phyloP scores from a whole-genome alignment of 2,329 filamentous ascomycete species.

The Xylariaceae sp. region DNA sequence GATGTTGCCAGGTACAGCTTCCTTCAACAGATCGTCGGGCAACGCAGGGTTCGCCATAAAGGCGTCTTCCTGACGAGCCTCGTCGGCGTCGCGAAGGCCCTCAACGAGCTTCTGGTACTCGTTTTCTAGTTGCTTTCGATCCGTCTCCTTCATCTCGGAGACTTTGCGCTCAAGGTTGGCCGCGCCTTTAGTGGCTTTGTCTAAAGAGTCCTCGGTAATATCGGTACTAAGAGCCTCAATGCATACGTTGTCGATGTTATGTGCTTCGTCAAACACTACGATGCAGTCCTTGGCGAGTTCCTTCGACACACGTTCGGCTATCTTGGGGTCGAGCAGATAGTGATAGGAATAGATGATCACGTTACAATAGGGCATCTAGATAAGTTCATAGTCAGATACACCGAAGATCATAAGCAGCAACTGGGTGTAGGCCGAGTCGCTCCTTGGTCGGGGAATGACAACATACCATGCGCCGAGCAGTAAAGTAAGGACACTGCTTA shows the following conservation, averaged over 20 bases:
- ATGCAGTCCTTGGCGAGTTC: conserved; percentile 98
- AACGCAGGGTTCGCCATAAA: conserved; percentile 97
- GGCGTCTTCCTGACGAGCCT: conserved; percentile 85
- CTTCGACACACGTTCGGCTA: conserved; percentile 89
- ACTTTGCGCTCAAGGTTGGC: conserved; percentile 89
- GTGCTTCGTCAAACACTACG: conserved; percentile 96
- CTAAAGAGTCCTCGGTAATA: conserved; percentile 87
- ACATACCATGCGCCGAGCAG: conserved; percentile 80
- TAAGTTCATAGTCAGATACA: conserved; percentile 11
- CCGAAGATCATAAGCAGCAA: neutral
- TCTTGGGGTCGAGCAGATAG: conserved; percentile 95
- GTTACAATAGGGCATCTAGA: conserved; percentile 94
- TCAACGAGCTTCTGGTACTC: conserved; percentile 96
- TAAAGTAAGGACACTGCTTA: conserved; percentile 98
- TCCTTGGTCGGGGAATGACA: neutral
- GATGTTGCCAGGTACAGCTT: conserved; percentile 95
- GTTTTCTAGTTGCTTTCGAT: conserved; percentile 87
- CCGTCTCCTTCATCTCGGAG: conserved; percentile 88
- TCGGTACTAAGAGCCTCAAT: conserved; percentile 97
- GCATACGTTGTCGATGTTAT: conserved; percentile 99
- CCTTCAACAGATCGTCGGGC: conserved; percentile 88
- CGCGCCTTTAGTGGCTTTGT: conserved; percentile 85
- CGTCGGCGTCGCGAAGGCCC: conserved; percentile 79
- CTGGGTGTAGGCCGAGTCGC: neutral
- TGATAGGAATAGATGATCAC: conserved; percentile 99